Conservation (phyloP, 257 asterid genomes). For the Fraxinus anomala region DNA sequence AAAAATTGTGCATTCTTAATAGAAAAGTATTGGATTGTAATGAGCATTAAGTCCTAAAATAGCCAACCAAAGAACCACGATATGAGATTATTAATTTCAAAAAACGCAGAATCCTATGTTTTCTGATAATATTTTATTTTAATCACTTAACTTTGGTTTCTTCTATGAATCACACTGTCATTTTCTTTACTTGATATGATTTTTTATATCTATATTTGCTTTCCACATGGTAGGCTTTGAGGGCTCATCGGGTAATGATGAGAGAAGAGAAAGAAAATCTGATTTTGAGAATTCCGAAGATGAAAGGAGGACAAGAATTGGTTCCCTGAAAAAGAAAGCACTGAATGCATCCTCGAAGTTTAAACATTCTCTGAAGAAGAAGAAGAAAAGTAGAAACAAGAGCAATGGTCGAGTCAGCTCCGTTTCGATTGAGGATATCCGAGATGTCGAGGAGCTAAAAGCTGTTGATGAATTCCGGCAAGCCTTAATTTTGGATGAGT, state of each 20-base stretch:
- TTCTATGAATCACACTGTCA: background rate
- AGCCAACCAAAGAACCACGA: background rate
- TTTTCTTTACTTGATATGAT: background rate
- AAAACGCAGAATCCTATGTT: background rate
- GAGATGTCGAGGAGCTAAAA: constrained; percentile 75
- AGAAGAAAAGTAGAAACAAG: constrained; percentile 69
- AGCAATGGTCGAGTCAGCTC: constrained; percentile 78
- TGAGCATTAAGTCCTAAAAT: background rate
- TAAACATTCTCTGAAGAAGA: constrained; percentile 88
- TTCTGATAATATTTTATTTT: background rate
- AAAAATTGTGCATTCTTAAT: background rate
- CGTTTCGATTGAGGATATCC: constrained; percentile 82
- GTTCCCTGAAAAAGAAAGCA: constrained; percentile 82
- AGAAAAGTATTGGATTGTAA: background rate
- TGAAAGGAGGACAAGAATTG: constrained; percentile 75
- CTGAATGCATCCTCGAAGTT: constrained; percentile 78
- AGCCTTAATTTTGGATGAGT: constrained; percentile 68
- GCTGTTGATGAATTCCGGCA: constrained; percentile 81
- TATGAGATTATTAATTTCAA: background rate
- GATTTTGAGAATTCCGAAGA: constrained; percentile 90
- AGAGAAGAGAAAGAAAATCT: constrained; percentile 80
- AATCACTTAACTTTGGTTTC: background rate
- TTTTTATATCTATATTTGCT: constrained; percentile 17
- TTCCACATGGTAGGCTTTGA: constrained; percentile 59
- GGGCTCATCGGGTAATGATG: constrained; percentile 78